Evolutionary conservation across 352 stramenopile species (phyloP), one percentile per base, ranked within the genome.

Genomic region (Pilasporangium apinafurcum): DNA sequence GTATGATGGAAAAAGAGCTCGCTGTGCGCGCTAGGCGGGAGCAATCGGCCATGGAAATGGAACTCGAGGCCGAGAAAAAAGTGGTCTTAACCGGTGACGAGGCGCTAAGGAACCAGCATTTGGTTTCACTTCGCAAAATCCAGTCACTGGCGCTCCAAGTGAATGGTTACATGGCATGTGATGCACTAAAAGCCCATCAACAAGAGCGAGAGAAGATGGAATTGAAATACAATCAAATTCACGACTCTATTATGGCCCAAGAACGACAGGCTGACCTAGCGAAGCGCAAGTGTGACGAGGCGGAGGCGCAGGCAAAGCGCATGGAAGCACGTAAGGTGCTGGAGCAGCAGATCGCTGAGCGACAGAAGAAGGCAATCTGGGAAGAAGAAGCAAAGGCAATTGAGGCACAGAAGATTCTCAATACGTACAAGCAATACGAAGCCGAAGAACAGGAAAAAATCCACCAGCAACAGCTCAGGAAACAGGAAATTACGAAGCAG

Each of bases 341-440:
- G 8, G 79, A 88, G 53, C 56, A 78, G 28, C 79, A 91, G 42
- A 88, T 88, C 37, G 59, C 58, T 0, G 73, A 86, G 22, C 58
- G 68, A 0, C 53, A 87, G 36, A 86, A 83, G 54, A 75, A 83
- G 36, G 49, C 52, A 28, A 83, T 91, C 30, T 78, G 73, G 30
- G 68, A 85, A 27, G 79, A 91, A 65, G 79, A 91, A 50, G 64
- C 70, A 14, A 88, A 91, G 42, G 75, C 72, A 3, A 72, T 83
- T 37, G 79, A 91, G 44, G 73, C 73, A 0, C 68, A 86, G 40
- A 87, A 84, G 56, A 86, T 91, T 42, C 59, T 91, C 26, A 67
- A 69, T 26, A 81, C 73, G 10, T 91, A 88, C 64, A 91, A 88
- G 44, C 68, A 87, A 44, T 91, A 87, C 47, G 79, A 91, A 36